Conservation (phyloP, 1,139 yeast genomes). For the Kodamaea derodonti region DNA sequence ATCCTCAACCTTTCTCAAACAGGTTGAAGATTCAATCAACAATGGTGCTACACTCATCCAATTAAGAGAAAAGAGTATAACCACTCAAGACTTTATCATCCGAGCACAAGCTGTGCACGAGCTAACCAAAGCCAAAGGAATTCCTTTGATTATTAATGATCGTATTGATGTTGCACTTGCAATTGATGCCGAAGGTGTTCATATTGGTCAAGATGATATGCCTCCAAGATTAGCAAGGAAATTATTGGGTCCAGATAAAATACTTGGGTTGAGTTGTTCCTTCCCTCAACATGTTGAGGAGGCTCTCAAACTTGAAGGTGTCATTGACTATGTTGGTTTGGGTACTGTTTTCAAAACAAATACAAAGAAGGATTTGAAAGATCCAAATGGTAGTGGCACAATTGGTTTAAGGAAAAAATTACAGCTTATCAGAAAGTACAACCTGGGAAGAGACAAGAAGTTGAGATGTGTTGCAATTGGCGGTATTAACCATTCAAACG, state of each 20-base stretch:
- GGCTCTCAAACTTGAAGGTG: conserved; percentile 47
- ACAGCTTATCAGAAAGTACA: conserved; percentile 36
- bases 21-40: conserved; percentile 57
- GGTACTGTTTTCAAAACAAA: conserved; percentile 77
- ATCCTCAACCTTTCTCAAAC: conserved; percentile 54
- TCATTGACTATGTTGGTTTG: conserved; percentile 80
- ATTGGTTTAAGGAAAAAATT: conserved; percentile 60
- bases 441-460: conserved; percentile 11
- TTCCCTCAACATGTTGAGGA: conserved; percentile 52
- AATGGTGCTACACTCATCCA: conserved; percentile 83
- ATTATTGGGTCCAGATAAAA: conserved; percentile 67
- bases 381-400: conserved; percentile 54
- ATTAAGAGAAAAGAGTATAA: conserved; percentile 72
- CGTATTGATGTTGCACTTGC: conserved; percentile 89
- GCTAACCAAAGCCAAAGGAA: conserved; percentile 53
- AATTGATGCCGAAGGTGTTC: conserved; percentile 86
- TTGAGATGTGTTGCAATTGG: conserved; percentile 77
- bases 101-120: conserved; percentile 60
- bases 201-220: conserved; percentile 94
- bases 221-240: conserved; percentile 55
- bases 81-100: conserved; percentile 63
- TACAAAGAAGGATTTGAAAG: conserved; percentile 57
- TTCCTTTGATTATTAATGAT: conserved; percentile 86
- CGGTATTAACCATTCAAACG: conserved; percentile 71
- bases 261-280: conserved; percentile 78